Percentiles rank a stretch among this genome's conserved stretches.
Conservation (phyloP, 1,139 yeast genomes). For the Geotrichum australiense region DNA sequence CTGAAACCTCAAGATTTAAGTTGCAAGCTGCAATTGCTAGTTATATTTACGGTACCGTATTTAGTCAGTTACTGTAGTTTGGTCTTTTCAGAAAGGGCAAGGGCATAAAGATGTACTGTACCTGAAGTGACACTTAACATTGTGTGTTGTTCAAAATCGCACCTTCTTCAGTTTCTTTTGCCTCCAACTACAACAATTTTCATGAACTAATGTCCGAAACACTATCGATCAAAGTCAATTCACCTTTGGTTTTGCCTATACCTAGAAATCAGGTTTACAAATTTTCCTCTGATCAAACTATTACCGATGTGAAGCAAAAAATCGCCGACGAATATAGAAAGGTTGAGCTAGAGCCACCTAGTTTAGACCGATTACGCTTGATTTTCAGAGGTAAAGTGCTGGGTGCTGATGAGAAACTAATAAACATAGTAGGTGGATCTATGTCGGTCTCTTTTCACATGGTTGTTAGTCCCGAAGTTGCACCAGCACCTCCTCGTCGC, state of each 20-base stretch:
- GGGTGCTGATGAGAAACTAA: conserved; percentile 8
- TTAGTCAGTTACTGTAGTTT: background rate
- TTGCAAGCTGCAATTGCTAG: too few species aligned
- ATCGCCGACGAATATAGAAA: background rate
- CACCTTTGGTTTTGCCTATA: conserved; percentile 15
- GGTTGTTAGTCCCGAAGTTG: conserved; percentile 9
- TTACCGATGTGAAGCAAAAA: conserved; percentile 1
- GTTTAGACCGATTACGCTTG: conserved; percentile 15
- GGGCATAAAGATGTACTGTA: background rate
- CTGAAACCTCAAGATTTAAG: too few species aligned
- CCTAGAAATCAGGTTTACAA: conserved; percentile 8
- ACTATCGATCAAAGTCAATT: conserved; percentile 13
- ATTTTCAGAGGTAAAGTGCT: conserved; percentile 17
- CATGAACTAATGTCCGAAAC: background rate
- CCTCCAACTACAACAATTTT: background rate
- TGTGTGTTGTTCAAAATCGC: background rate
- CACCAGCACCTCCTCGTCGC: background rate
- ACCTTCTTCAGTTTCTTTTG: background rate
- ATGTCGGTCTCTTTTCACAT: conserved; percentile 16
- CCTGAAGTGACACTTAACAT: background rate
- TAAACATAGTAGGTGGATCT: conserved; percentile 5
- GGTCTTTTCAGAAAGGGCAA: background rate
- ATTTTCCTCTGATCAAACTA: conserved; percentile 4
- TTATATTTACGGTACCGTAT: too few species aligned
- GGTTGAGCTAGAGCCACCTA: conserved; percentile 6